Percentiles rank a stretch among this genome's conserved stretches.
These are phyloP conservation scores for Trichoderma citrinoviride DNA, from an alignment of 2,329 filamentous ascomycete genomes.

Conservation along the genomic window DNA sequence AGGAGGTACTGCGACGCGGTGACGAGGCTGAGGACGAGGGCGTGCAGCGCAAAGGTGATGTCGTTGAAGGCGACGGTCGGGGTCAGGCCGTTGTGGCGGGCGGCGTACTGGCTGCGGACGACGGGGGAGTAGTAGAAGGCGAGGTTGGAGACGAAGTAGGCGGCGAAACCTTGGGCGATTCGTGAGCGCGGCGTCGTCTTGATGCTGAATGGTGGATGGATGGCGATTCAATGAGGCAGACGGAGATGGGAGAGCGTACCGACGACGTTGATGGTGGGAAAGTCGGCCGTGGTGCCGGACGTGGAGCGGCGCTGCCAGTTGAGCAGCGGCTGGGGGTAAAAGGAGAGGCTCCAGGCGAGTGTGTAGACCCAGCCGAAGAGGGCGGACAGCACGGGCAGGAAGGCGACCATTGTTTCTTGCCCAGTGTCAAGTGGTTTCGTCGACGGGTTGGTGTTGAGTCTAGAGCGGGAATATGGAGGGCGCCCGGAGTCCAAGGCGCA, in stretches of 20 bases:
- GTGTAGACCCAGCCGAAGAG: constrained; percentile 75
- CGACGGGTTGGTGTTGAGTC: not conserved
- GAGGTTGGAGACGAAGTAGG: constrained; percentile 72
- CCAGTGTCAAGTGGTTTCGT: not conserved
- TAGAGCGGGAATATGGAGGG: not conserved
- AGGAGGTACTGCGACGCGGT: constrained; percentile 76
- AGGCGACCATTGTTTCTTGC: constrained; percentile 28
- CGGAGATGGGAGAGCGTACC: constrained; percentile 40
- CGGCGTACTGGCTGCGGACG: constrained; percentile 79
- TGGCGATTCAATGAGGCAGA: not conserved
- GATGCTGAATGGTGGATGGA: not conserved
- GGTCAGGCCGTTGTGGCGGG: constrained; percentile 68
- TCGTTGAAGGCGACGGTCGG: constrained; percentile 91
- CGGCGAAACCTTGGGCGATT: constrained; percentile 58
- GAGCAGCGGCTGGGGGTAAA: constrained; percentile 85
- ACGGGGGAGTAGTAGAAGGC: constrained; percentile 75
- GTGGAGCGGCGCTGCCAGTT: constrained; percentile 78
- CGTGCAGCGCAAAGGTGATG: constrained; percentile 82
- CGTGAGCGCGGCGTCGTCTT: not conserved
- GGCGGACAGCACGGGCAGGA: constrained; percentile 52
- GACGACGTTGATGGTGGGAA: constrained; percentile 70
- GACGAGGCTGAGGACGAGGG: constrained; percentile 66
- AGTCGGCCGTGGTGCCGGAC: constrained; percentile 81
- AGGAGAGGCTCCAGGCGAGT: constrained; percentile 78
- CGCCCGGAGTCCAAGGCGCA: not conserved